Percentiles rank a stretch among this genome's conserved stretches.
Evolutionary conservation across 306 rosid genomes (phyloP).

Genomic region (Cercis canadensis): DNA sequence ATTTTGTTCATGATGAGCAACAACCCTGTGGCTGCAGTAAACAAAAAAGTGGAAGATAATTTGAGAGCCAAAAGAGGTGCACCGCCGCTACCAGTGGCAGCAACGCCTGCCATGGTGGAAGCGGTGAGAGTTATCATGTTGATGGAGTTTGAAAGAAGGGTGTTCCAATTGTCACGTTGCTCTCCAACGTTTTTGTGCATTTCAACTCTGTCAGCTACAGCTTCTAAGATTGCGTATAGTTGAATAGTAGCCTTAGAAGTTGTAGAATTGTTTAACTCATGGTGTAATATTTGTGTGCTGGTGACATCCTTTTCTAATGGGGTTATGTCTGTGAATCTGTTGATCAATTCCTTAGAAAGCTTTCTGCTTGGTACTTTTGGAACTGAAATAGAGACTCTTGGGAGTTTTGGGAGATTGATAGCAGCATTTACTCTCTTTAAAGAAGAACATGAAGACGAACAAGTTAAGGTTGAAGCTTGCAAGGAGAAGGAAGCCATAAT

Average conservation of each 20-base stretch:
- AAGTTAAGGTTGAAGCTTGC: neutral
- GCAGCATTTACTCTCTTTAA: neutral
- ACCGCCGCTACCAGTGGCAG: conserved; percentile 8
- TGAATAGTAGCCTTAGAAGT: conserved; percentile 23
- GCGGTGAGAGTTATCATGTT: conserved; percentile 80
- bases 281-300: neutral
- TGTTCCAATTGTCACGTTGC: conserved; percentile 74
- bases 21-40: conserved; percentile 65
- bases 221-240: conserved; percentile 64
- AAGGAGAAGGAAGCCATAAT: neutral
- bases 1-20: conserved; percentile 59
- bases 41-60: conserved; percentile 58
- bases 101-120: conserved; percentile 54
- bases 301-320: neutral
- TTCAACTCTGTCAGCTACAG: conserved; percentile 63
- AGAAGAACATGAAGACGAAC: neutral
- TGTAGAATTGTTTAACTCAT: neutral
- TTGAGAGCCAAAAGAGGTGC: conserved; percentile 47
- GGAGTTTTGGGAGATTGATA: neutral
- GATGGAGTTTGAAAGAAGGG: conserved; percentile 59
- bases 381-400: neutral
- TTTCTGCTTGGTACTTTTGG: neutral
- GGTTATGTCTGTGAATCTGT: conserved; percentile 13
- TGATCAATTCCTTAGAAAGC: conserved; percentile 10
- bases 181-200: conserved; percentile 66